Evolutionary conservation across 805 yeast species (phyloP).

Genomic region (Metahyphopichia silvanorum): DNA sequence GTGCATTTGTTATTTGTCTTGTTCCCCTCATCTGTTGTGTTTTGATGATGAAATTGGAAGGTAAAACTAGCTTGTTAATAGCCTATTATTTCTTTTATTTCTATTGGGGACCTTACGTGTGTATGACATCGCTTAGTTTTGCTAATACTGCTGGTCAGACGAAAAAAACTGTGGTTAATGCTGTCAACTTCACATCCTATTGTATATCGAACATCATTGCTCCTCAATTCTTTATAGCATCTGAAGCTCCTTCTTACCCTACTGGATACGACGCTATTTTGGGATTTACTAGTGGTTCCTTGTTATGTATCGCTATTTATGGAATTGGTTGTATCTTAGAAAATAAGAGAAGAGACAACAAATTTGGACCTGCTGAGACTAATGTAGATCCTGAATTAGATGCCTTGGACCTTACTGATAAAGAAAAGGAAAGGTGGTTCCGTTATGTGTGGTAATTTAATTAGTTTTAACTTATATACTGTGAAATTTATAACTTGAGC

Average conservation of each 20-base stretch:
- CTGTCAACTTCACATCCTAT: constrained; percentile 7
- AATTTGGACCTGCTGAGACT: constrained; percentile 4
- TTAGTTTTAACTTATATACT: too few relatives aligned
- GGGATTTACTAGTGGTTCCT: neutral
- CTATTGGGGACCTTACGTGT: neutral
- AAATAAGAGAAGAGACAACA: constrained; percentile 6
- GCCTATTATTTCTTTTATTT: neutral
- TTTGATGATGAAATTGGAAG: neutral
- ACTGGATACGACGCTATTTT: neutral
- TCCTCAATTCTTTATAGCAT: constrained; percentile 8
- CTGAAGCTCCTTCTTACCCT: constrained; percentile 6
- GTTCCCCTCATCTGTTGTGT: too few relatives aligned
- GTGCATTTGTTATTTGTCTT: too few relatives aligned
- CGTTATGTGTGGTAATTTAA: constrained; percentile 10
- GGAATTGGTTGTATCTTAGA: constrained; percentile 4
- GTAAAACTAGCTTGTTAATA: too few relatives aligned
- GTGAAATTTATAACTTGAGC: too few relatives aligned
- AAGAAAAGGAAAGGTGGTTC: constrained; percentile 8
- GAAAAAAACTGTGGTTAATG: too few relatives aligned
- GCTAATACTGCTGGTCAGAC: constrained; percentile 1
- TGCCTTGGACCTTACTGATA: constrained; percentile 10
- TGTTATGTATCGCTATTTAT: neutral
- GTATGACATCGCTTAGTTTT: neutral
- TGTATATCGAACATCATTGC: constrained; percentile 8
- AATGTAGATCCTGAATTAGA: constrained; percentile 6